Base-by-base conservation (phyloP, 176 grass and related monocot genomes). In the Puccinellia tenuiflora region DNA sequence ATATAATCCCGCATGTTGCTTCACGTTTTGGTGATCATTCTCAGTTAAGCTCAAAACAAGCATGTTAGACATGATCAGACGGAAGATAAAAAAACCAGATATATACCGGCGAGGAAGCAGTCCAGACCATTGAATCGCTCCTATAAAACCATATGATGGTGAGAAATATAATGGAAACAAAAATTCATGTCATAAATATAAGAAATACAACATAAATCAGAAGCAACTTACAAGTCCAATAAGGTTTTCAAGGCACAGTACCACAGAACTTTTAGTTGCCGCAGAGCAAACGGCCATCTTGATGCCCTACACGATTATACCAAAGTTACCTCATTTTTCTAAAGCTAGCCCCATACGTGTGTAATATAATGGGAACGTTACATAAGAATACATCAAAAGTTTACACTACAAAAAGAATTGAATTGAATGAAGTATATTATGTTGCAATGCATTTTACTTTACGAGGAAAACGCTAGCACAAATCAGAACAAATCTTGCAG, bases 261-360 rank as follows among this genome's bases (percentile, higher is more conserved):
- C 85, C 30, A 98, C 92, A 21, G 92, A 98, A 91, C 92, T 93
- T 90, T 98, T 98, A 87, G 96, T 98, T 85, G 92, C 96, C 10
- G 96, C 96, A 72, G 96, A 98, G 79, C 92, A 98, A 88, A 98
- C 92, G 77, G 96, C 87, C 88, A 98, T 90, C 81, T 93, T 98
- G 85, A 98, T 93, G 81, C 89, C 92, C 96, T 98, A 80, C 45
- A 94, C 39, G 71, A 91, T 66, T 69, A 65, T 70, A 74, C 35
- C 31, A 83, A 80, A 82, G 35, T 56, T 20, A 86, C 15, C 37
- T 34, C 22, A 6, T 73, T 9, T 74, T 28, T 62, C 60, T 33
- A 52, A 78, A 75, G 13, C 15, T 48, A 59, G 48, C 40, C 54
- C 9, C 14, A 66, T 43, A 50, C 9, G 57, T 12, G 56, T 43